A percentile compares a stretch with the other conserved stretches of the same genome.
Evolutionary conservation across 805 yeast species (phyloP).

Genomic region (Lachancea lanzarotensis): DNA sequence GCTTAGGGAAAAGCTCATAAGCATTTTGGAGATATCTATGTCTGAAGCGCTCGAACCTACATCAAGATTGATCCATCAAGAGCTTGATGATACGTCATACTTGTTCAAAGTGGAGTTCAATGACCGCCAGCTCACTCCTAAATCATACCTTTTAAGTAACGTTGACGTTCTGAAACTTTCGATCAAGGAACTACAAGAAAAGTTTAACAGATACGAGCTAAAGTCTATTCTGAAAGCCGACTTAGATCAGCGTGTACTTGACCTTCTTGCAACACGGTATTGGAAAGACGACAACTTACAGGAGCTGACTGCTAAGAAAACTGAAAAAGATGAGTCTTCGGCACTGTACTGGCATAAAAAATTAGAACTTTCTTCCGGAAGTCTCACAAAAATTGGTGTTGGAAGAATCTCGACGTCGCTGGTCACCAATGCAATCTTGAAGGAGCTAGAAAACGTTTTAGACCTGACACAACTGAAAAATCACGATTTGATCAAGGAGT

Average conservation of each 20-base stretch:
- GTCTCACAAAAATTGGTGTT: constrained; percentile 85
- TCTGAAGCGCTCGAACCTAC: constrained; percentile 84
- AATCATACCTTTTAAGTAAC: constrained; percentile 87
- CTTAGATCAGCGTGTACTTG: constrained; percentile 83
- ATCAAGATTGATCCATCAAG: constrained; percentile 75
- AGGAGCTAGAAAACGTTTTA: constrained; percentile 70
- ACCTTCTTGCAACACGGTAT: constrained; percentile 79
- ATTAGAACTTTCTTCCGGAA: constrained; percentile 74
- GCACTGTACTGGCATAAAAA: constrained; percentile 84
- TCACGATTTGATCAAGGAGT: constrained; percentile 80
- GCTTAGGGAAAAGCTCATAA: constrained; percentile 74
- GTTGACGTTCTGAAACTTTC: constrained; percentile 80
- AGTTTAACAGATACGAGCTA: constrained; percentile 77
- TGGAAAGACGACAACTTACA: constrained; percentile 62
- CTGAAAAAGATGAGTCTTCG: constrained; percentile 36
- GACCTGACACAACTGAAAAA: constrained; percentile 68
- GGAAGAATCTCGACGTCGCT: constrained; percentile 84
- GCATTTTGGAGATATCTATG: constrained; percentile 86
- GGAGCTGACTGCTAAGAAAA: constrained; percentile 48
- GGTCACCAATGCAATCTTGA: constrained; percentile 70
- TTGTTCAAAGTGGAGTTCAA: constrained; percentile 94
- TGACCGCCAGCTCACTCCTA: constrained; percentile 89
- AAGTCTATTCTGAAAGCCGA: constrained; percentile 72
- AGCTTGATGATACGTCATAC: constrained; percentile 87
- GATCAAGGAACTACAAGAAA: constrained; percentile 77